Percentiles rank a stretch among this genome's conserved stretches.
Evolutionary conservation across 805 yeast genomes (phyloP).

Genomic region (Suhomyces prunicola): DNA sequence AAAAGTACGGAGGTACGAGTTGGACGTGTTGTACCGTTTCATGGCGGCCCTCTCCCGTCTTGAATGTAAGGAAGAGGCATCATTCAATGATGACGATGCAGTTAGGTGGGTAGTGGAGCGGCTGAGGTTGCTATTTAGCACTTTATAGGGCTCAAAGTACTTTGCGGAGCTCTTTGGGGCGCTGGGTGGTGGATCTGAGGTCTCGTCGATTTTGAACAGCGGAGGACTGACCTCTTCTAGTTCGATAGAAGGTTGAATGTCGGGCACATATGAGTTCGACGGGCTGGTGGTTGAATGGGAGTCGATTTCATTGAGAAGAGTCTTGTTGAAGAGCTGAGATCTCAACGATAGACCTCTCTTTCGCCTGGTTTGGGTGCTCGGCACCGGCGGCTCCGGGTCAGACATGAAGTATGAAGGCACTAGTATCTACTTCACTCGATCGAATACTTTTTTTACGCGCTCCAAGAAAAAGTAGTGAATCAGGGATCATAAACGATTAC

Average conservation of each 20-base stretch:
- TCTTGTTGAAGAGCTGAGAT: slow-evolving; percentile 58
- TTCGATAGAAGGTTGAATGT: slow-evolving; percentile 9
- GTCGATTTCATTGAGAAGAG: slow-evolving; percentile 5
- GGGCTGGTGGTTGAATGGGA: not conserved
- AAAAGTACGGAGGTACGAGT: slow-evolving; percentile 12
- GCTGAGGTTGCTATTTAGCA: slow-evolving; percentile 10
- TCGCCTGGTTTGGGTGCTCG: slow-evolving; percentile 29
- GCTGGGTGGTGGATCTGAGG: not conserved
- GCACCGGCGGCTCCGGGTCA: not conserved
- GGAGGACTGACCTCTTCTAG: slow-evolving; percentile 13
- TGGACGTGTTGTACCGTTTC: slow-evolving; percentile 11
- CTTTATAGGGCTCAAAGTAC: slow-evolving; percentile 10
- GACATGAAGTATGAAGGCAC: not conserved
- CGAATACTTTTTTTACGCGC: not conserved
- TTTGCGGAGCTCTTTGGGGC: not conserved
- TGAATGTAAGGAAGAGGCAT: slow-evolving; percentile 17
- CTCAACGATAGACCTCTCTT: slow-evolving; percentile 66
- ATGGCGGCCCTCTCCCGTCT: slow-evolving; percentile 13
- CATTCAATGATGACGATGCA: slow-evolving; percentile 13
- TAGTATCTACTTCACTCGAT: too few species aligned
- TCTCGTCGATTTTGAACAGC: slow-evolving; percentile 20
- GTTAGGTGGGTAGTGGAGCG: slow-evolving; percentile 23
- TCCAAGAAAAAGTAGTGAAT: not conserved
- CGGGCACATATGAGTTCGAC: slow-evolving; percentile 1
- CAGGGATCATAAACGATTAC: not conserved